Evolutionary conservation across 177 flowering plant genomes (phyloP), one percentile per base, ranked within the genome.

Genomic region (Vitis hybrid): DNA sequence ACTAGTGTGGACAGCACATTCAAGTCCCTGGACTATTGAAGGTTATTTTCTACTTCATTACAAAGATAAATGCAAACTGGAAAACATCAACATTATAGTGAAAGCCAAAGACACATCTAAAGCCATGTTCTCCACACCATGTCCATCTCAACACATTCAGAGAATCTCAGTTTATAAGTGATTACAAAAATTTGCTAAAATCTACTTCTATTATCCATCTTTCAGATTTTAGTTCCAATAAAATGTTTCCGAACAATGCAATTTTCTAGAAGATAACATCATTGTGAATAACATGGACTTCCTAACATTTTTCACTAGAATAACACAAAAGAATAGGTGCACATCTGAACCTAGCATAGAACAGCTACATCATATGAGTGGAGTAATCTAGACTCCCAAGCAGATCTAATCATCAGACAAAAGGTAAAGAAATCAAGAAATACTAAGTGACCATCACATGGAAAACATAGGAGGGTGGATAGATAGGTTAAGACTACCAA

Each of bases 401-500:
- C 56, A 21, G 34, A 65, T 21, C 14, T 10, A 19, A 10, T 34
- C 11, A 0, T 34, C 3, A 58, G 58, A 15, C 10, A 32, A 6
- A 40, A 40, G 48, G 14, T 32, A n/a, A 4, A 4, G 17, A 45
- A 17, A 45, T 23, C 17, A 9, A 14, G 7, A 19, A n/a, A 57
- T 57, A 32, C 15, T 52, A 54, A 32, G 9, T 54, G 18, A 59
- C 2, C 23, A 70, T 19, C 67, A 40, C 19, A 57, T 32, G 13
- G 12, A 12, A n/a, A 30, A 68, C 11, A 65, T 4, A 52, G 34
- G 14, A 73, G 52, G 55, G 52, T 0, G 59, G 23, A 48, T 15
- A 5, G 50, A 74, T 56, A 68, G 10, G 10, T 14, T 15, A 13
- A 59, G 30, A 32, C 64, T 85, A 94, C 99, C 99, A 95, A 66